These are phyloP conservation scores for Bryoerythrophyllum caledonicum DNA, from an alignment of 225 moss, liverwort and hornwort species.

Conservation along the genomic window DNA sequence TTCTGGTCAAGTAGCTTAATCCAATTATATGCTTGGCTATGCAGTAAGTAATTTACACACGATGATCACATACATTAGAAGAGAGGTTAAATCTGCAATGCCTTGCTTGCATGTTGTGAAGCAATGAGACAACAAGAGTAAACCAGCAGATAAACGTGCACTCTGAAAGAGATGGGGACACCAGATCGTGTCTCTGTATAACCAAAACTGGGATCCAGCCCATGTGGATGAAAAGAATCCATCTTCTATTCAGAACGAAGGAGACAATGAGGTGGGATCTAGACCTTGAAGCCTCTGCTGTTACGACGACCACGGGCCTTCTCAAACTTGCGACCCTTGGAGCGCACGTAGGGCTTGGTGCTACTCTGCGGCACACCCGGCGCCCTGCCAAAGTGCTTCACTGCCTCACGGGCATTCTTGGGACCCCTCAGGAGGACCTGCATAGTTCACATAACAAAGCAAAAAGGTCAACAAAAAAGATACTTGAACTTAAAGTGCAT, in stretches of 20 bases:
- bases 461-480: too few species aligned
- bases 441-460: too few species aligned
- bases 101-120: neutral
- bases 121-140: neutral
- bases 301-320: conserved; percentile 92
- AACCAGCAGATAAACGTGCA: neutral
- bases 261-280: conserved; percentile 14
- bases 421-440: conserved; percentile 86
- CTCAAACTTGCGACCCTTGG: conserved; percentile 93
- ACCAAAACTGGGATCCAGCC: conserved; percentile 14
- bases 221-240: neutral
- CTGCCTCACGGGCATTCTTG: conserved; percentile 90
- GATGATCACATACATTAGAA: too few species aligned
- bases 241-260: conserved; percentile 11
- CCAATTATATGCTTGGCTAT: too few species aligned
- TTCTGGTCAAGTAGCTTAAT: too few species aligned
- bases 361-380: conserved; percentile 85
- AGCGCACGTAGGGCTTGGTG: conserved; percentile 86
- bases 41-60: too few species aligned
- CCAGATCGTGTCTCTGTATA: conserved; percentile 18
- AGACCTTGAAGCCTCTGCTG: conserved; percentile 95
- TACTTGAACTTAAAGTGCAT: too few species aligned
- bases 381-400: conserved; percentile 97
- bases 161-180: conserved; percentile 1
- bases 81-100: too few species aligned